These are phyloP conservation scores for Hura crepitans DNA, from an alignment of 441 rosid genomes.

Conservation along the genomic window DNA sequence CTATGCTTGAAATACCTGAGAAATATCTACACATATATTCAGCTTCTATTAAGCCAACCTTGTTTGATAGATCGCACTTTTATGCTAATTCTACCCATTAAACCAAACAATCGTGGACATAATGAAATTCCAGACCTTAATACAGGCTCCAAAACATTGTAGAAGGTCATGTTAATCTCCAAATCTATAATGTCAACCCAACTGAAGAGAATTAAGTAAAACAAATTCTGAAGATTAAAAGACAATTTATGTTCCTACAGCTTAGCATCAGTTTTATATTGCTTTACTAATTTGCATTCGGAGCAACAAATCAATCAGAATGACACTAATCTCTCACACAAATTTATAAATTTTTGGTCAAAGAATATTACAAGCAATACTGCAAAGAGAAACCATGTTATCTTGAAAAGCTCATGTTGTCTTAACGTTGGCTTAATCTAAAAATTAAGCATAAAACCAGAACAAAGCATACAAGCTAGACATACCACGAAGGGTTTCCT, in stretches of 20 bases:
- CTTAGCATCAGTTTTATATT: not conserved
- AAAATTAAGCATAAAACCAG: not conserved
- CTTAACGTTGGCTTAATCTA: not conserved
- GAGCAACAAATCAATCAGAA: constrained; percentile 4
- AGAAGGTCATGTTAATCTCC: not conserved
- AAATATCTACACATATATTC: not conserved
- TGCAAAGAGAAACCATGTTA: not conserved
- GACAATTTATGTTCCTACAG: not conserved
- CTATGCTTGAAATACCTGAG: not conserved
- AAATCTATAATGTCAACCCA: not conserved
- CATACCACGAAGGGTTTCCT: constrained; percentile 80
- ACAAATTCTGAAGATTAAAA: not conserved
- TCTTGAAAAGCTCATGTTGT: not conserved
- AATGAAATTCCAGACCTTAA: not conserved
- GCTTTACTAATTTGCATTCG: not conserved
- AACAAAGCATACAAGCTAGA: constrained; percentile 3
- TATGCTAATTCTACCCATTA: not conserved
- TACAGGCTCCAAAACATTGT: not conserved
- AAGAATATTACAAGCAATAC: not conserved
- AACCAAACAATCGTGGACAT: not conserved
- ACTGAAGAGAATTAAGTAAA: not conserved
- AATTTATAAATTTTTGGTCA: not conserved
- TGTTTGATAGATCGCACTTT: not conserved
- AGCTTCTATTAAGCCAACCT: not conserved
- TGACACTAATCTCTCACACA: not conserved